These are phyloP conservation scores for Schizonepeta tenuifolia DNA, from an alignment of 257 asterid species.

Conservation along the genomic window DNA sequence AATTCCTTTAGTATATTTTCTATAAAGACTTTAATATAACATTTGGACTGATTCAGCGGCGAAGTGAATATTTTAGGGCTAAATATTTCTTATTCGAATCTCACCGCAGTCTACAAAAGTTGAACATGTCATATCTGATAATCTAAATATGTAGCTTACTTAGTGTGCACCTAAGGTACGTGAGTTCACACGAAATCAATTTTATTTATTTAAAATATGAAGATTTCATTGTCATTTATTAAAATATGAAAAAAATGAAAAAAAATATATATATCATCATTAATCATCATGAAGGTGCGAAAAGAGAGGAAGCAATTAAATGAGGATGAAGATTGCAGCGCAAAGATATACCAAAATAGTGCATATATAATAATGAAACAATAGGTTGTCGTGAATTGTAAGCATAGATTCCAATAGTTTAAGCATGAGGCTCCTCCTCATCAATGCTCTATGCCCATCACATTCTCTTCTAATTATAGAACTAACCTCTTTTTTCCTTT, in stretches of 20 bases:
- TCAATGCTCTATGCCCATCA: background rate
- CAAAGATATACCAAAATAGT: background rate
- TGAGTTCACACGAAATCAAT: no score
- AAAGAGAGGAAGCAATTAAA: background rate
- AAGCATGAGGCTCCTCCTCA: background rate
- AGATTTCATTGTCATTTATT: background rate
- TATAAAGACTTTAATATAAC: no score
- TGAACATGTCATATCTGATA: no score
- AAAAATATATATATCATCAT: background rate
- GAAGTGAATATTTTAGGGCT: no score
- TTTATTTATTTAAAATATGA: no score
- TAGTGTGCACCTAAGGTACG: no score
- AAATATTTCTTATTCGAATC: no score
- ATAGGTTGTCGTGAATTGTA: background rate
- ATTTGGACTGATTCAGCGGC: no score
- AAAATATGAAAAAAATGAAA: background rate
- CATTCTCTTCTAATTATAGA: background rate
- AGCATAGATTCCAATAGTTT: background rate
- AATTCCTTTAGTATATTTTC: no score
- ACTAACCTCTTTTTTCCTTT: no score
- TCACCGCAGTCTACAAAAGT: no score
- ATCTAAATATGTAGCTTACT: no score
- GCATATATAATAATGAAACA: conserved; percentile 3
- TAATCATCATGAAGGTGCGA: background rate
- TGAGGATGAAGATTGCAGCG: background rate